Evolutionary conservation across 73 alveolate genomes (phyloP).

Genomic region (Tetrahymena malaccensis): DNA sequence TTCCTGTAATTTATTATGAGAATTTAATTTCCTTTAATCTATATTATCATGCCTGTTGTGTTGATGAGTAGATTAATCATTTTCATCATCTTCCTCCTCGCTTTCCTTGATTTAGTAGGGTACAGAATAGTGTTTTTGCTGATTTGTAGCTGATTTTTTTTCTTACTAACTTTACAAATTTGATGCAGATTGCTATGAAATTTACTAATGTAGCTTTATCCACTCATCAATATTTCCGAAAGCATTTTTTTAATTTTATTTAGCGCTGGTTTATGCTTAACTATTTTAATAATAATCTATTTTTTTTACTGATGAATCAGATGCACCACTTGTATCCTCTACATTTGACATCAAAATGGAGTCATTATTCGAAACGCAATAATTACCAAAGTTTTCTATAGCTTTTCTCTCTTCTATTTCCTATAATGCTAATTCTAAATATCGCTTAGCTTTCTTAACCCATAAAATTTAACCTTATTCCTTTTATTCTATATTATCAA

Average conservation of each 20-base stretch:
- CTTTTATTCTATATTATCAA: background rate
- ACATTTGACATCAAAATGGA: conserved; percentile 5
- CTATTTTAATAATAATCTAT: background rate
- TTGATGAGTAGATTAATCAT: background rate
- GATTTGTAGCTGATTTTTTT: background rate
- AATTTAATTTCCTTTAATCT: background rate
- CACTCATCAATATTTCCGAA: background rate
- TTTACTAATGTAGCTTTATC: background rate
- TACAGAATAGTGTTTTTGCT: background rate
- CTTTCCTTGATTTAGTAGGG: background rate
- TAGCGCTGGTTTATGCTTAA: background rate
- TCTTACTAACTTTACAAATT: background rate
- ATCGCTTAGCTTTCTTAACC: conserved; percentile 13
- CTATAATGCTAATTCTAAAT: background rate
- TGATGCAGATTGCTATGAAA: background rate
- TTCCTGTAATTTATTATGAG: background rate
- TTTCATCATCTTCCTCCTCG: background rate
- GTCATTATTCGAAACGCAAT: background rate
- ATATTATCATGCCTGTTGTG: background rate
- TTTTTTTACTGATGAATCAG: background rate
- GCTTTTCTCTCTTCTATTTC: conserved; percentile 31
- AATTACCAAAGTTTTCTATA: conserved; percentile 20
- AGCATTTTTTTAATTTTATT: background rate
- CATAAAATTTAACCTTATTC: conserved; percentile 10
- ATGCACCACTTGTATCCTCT: conserved; percentile 8